Conservation (phyloP, 2,329 filamentous ascomycete species). For the Tolypocladium sp. region DNA sequence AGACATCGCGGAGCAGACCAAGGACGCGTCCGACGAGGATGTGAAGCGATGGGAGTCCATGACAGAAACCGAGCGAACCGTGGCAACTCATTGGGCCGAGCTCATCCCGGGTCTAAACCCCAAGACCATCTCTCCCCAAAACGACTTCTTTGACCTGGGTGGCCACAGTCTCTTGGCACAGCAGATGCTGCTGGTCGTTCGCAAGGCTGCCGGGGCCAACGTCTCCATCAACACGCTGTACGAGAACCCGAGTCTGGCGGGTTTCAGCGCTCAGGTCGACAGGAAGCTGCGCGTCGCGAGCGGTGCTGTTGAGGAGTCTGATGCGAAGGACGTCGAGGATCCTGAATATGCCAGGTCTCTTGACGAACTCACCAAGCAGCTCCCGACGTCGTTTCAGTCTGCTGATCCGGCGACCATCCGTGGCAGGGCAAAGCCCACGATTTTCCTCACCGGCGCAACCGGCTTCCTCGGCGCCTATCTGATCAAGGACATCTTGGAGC, state of each 20-base stretch:
- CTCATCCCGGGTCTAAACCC: conserved; percentile 59
- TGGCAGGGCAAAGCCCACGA: conserved; percentile 27
- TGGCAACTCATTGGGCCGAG: conserved; percentile 57
- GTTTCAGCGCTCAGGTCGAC: conserved; percentile 20
- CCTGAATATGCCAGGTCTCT: conserved; percentile 44
- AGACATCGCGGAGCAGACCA: conserved; percentile 57
- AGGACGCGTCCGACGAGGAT: conserved; percentile 24
- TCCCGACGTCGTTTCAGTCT: not conserved
- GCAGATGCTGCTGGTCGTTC: conserved; percentile 59
- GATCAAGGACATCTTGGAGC: conserved; percentile 62
- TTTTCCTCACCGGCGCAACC: conserved; percentile 78
- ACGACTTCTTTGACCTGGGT: conserved; percentile 28
- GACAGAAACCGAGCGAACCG: conserved; percentile 27
- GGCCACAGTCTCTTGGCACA: conserved; percentile 48
- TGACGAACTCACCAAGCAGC: conserved; percentile 29
- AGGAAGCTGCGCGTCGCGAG: not conserved
- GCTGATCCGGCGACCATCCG: not conserved
- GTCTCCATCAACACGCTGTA: conserved; percentile 23
- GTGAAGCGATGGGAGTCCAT: conserved; percentile 42
- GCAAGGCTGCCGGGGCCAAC: conserved; percentile 18
- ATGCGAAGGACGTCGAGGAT: not conserved
- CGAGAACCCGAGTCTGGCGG: conserved; percentile 16
- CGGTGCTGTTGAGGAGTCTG: not conserved
- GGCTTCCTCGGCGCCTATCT: conserved; percentile 75
- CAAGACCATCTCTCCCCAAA: conserved; percentile 45